phyloP scores from a whole-genome alignment of 1,139 yeast species.

The Yamadazyma sp. region DNA sequence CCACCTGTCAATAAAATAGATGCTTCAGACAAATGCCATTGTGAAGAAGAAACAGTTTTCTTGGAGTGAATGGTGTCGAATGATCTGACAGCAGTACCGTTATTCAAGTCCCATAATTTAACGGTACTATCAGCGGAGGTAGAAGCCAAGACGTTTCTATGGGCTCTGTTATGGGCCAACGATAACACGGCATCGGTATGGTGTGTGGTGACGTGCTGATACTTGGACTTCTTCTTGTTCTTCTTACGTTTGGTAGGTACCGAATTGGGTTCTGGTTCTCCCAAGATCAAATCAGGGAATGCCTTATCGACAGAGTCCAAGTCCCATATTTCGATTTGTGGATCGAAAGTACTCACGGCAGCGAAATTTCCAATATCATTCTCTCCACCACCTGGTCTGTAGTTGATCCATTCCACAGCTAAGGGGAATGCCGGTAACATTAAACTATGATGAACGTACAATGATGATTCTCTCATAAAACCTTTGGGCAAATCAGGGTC shows the following conservation, averaged over 20 bases:
- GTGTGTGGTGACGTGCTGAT: constrained; percentile 64
- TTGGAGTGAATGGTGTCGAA: constrained; percentile 56
- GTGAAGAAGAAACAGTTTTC: constrained; percentile 81
- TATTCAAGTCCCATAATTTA: constrained; percentile 89
- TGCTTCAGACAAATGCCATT: constrained; percentile 81
- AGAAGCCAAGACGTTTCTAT: constrained; percentile 85
- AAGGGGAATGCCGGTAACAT: constrained; percentile 97
- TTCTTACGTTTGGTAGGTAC: constrained; percentile 40
- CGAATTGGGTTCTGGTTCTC: constrained; percentile 64
- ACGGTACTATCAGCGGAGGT: constrained; percentile 95
- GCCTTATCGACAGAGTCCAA: constrained; percentile 90
- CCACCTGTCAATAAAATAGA: constrained; percentile 89
- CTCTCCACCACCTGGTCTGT: constrained; percentile 47
- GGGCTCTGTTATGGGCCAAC: constrained; percentile 75
- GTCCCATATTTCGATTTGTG: constrained; percentile 96
- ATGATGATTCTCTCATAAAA: constrained; percentile 64
- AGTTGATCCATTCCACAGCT: constrained; percentile 93
- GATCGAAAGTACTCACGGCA: constrained; percentile 96
- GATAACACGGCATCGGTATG: constrained; percentile 95
- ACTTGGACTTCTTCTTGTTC: constrained; percentile 50
- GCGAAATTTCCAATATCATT: constrained; percentile 79
- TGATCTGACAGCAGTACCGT: constrained; percentile 74
- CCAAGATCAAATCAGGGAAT: constrained; percentile 90
- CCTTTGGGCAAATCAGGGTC: constrained; percentile 67
- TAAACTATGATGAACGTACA: constrained; percentile 94